A percentile compares a stretch with the other conserved stretches of the same genome.
phyloP scores from a whole-genome alignment of 1,139 yeast species.

The Zygotorulaspora mrakii region DNA sequence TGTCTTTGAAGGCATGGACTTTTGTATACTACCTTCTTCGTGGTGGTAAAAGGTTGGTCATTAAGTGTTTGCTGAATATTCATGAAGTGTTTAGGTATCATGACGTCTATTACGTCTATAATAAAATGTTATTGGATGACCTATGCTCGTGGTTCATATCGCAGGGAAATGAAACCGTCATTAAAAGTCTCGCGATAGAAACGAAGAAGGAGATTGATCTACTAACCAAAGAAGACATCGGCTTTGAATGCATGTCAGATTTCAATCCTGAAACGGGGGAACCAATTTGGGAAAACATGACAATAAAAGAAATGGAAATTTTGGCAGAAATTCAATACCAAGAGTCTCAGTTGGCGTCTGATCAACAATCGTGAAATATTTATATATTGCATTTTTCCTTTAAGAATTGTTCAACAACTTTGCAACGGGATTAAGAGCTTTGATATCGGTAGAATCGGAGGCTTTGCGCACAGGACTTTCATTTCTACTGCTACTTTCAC shows the following conservation, averaged over 20 bases:
- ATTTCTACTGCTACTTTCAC: slow-evolving; percentile 32
- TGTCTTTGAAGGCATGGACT: slow-evolving; percentile 63
- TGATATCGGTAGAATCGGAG: neutral
- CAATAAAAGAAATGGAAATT: slow-evolving; percentile 30
- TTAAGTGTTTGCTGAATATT: slow-evolving; percentile 55
- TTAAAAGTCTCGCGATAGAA: slow-evolving; percentile 67
- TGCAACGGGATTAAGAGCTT: slow-evolving; percentile 19
- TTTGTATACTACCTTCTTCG: slow-evolving; percentile 65
- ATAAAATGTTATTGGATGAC: slow-evolving; percentile 76
- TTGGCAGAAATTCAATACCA: slow-evolving; percentile 24
- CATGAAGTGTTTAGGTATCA: slow-evolving; percentile 77
- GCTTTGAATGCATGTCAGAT: slow-evolving; percentile 30
- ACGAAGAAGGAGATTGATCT: slow-evolving; percentile 36
- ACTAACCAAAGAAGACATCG: slow-evolving; percentile 20
- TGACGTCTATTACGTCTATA: slow-evolving; percentile 85
- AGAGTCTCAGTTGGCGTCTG: slow-evolving; percentile 7
- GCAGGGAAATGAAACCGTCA: slow-evolving; percentile 44
- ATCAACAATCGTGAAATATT: neutral
- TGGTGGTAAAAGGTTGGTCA: slow-evolving; percentile 64
- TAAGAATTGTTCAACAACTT: slow-evolving; percentile 24
- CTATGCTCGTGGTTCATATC: slow-evolving; percentile 72
- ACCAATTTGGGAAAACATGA: slow-evolving; percentile 29
- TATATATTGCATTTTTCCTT: neutral
- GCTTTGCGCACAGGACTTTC: slow-evolving; percentile 20
- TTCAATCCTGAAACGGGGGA: slow-evolving; percentile 27